A percentile compares a stretch with the other conserved stretches of the same genome.
Conservation (phyloP, 2,329 filamentous ascomycete species). For the Beauveria brongniartii region DNA sequence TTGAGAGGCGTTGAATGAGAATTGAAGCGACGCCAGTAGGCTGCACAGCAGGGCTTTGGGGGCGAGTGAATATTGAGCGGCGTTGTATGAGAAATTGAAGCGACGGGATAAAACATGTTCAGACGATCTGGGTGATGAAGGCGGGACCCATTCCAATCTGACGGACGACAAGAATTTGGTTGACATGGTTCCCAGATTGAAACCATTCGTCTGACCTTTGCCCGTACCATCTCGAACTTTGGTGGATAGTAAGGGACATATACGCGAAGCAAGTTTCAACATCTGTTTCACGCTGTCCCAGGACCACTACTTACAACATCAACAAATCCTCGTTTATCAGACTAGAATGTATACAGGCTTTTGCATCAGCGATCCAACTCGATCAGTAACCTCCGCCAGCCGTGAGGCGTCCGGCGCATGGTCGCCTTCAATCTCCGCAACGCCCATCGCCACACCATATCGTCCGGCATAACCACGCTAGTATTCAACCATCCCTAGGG, state of each 20-base stretch:
- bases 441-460: not conserved
- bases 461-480: no score
- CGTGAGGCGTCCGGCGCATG: not conserved
- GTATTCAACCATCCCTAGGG: no score
- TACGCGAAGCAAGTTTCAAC: not conserved
- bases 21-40: not conserved
- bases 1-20: not conserved
- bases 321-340: not conserved
- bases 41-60: not conserved
- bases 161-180: not conserved
- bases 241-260: not conserved
- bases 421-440: not conserved
- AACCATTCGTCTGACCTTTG: slow-evolving; percentile 1
- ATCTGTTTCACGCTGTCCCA: not conserved
- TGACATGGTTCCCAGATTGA: not conserved
- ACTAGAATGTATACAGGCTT: not conserved
- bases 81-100: not conserved
- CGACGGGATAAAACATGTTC: not conserved
- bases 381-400: not conserved
- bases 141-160: not conserved
- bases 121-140: not conserved
- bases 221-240: not conserved
- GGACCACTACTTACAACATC: not conserved
- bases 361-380: no score
- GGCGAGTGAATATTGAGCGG: not conserved